phyloP scores from a whole-genome alignment of 768 basidiomycete species.

The Porphyrellus cyaneotinctus region DNA sequence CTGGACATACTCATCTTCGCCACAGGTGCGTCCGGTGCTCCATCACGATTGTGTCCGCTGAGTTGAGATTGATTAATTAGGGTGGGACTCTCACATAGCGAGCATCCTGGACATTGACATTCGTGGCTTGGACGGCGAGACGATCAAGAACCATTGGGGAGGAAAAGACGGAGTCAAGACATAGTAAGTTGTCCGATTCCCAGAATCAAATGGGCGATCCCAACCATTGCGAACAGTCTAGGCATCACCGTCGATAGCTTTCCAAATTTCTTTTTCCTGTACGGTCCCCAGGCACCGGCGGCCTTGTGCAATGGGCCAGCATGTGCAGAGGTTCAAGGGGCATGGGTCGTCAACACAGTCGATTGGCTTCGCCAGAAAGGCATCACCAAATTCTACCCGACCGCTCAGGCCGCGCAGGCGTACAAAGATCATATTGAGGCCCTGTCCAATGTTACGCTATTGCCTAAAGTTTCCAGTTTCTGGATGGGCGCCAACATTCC shows the following conservation, averaged over 20 bases:
- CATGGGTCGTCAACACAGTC: background rate
- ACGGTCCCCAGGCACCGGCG: background rate
- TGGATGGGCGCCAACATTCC: background rate
- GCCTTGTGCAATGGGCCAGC: background rate
- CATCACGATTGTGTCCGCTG: too few relatives aligned
- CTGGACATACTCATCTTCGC: constrained; percentile 5
- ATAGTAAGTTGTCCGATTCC: background rate
- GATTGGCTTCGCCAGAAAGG: background rate
- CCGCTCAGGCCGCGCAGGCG: background rate
- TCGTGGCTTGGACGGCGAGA: background rate
- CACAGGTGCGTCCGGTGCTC: too few relatives aligned
- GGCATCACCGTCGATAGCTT: background rate
- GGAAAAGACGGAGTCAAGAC: background rate
- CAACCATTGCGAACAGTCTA: background rate
- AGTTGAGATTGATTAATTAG: background rate
- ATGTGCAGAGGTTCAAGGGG: background rate
- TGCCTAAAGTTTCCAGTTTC: background rate
- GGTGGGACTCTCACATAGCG: background rate
- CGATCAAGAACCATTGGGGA: background rate
- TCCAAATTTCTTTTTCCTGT: background rate
- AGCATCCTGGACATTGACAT: background rate
- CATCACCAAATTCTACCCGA: background rate
- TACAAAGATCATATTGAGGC: background rate
- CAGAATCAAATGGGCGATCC: background rate
- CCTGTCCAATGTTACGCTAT: background rate